Evolutionary conservation across 2,329 filamentous ascomycete genomes (phyloP), one percentile per base, ranked within the genome.

Genomic region (Hypoxylon sp.): DNA sequence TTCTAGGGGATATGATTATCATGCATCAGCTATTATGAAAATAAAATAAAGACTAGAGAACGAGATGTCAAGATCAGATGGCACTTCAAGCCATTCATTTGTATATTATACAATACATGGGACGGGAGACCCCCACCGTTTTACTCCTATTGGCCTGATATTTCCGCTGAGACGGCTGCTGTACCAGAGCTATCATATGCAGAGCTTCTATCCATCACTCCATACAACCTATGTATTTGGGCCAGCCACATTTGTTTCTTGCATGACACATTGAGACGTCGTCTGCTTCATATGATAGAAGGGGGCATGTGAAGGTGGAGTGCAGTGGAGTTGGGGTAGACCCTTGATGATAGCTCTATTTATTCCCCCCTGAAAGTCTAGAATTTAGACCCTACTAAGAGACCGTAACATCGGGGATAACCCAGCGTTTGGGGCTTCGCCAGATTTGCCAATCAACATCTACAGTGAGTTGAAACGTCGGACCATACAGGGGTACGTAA

Each of bases 231-330:
- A 12, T 21, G 30, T 26, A 29, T 16, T 43, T 29, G 21, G 23
- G 13, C 26, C 27, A 44, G 42, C 44, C 46, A 51, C 38, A 25
- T 36, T 19, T 46, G 38, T 49, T 40, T 48, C 36, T 17, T 12
- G 27, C 13, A 49, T 48, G 46, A 25, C 36, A 25, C 27, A 44
- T 55, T 61, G 59, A 61, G 59, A 61, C 59, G 51, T 51, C 23
- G 45, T 54, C 40, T 61, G 59, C 59, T 57, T 61, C 59, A 61
- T 35, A 32, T 40, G 16, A 31, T 13, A 37, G 29, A 47, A 42
- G 17, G 12, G 45, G 43, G 36, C 54, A 55, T 52, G 44, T 57
- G 48, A 54, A 55, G 38, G 53, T 52, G 47, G 54, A 51, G 41
- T 31, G 41, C 13, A 19, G 51, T 55, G 55, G 51, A 48, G 47